A percentile compares a stretch with the other conserved stretches of the same genome.
Evolutionary conservation across 371 early-diverging fungal genomes (phyloP).

Genomic region (Massospora cicadina): DNA sequence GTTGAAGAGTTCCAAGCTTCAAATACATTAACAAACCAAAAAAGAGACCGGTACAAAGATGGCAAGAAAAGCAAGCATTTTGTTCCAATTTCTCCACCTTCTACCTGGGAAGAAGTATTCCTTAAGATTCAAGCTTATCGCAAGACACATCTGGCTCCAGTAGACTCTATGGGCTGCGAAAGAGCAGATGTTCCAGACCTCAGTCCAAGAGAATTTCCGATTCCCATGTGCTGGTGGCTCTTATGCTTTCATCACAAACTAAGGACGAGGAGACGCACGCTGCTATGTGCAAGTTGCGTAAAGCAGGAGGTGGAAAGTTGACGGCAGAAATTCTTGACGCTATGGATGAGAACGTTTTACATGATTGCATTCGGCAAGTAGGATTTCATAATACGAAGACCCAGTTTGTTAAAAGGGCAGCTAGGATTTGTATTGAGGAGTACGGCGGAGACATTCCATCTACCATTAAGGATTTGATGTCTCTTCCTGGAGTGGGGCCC

Average conservation of each 20-base stretch:
- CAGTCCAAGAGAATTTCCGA: constrained; percentile 36
- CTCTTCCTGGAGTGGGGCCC: constrained; percentile 92
- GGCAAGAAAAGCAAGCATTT: background rate
- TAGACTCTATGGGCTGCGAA: constrained; percentile 92
- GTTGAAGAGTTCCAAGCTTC: background rate
- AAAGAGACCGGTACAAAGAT: background rate
- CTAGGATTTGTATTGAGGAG: constrained; percentile 45
- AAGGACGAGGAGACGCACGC: constrained; percentile 81
- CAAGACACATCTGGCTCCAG: constrained; percentile 53
- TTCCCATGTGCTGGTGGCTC: constrained; percentile 78
- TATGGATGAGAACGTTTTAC: constrained; percentile 34
- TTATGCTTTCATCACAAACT: constrained; percentile 93
- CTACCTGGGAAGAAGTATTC: constrained; percentile 48
- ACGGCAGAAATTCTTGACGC: constrained; percentile 31
- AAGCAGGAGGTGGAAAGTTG: constrained; percentile 34
- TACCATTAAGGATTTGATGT: constrained; percentile 52
- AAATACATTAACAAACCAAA: background rate
- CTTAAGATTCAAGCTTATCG: constrained; percentile 41
- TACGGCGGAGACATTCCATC: constrained; percentile 75
- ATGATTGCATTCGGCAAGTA: constrained; percentile 58
- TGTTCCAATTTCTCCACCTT: constrained; percentile 16
- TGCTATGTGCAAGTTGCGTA: constrained; percentile 46
- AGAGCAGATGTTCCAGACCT: constrained; percentile 34
- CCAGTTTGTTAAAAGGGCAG: constrained; percentile 48
- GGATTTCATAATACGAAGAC: constrained; percentile 88